Percentiles rank a stretch among this genome's conserved stretches.
Evolutionary conservation across 108 stramenopile genomes (phyloP).

Genomic region (Asterionellopsis glacialis): DNA sequence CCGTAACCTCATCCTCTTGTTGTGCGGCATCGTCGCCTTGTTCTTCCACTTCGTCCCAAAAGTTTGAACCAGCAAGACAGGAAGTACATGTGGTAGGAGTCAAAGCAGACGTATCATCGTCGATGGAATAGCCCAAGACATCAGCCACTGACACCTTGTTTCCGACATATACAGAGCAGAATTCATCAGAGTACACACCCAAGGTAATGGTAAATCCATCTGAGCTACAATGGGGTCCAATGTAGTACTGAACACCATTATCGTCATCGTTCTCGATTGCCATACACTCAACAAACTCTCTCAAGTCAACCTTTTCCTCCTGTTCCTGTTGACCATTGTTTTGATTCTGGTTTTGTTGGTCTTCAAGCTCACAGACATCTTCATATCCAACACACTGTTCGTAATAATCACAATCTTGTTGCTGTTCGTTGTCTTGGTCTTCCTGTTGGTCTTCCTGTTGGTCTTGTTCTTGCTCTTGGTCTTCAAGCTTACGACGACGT

Average conservation of each 20-base stretch:
- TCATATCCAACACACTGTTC: slow-evolving; percentile 1
- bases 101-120: slow-evolving; percentile 25
- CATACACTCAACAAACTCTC: slow-evolving; percentile 14
- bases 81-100: slow-evolving; percentile 52
- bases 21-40: slow-evolving; percentile 17
- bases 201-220: slow-evolving; percentile 65
- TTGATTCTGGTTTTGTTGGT: background rate
- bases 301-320: slow-evolving; percentile 6
- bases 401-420: slow-evolving; percentile 2
- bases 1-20: slow-evolving; percentile 19
- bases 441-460: no score
- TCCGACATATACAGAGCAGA: slow-evolving; percentile 61
- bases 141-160: slow-evolving; percentile 23
- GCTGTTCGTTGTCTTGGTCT: no score
- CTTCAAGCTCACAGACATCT: background rate
- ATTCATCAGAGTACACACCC: slow-evolving; percentile 69
- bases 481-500: background rate
- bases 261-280: slow-evolving; percentile 31
- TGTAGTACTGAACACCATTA: slow-evolving; percentile 36
- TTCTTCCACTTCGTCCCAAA: background rate
- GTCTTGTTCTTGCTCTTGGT: no score
- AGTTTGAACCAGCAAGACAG: slow-evolving; percentile 41
- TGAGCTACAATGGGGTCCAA: slow-evolving; percentile 62
- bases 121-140: slow-evolving; percentile 34
- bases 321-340: background rate